phyloP scores from a whole-genome alignment of 2,329 filamentous ascomycete species.

The Tolypocladium nubicola region DNA sequence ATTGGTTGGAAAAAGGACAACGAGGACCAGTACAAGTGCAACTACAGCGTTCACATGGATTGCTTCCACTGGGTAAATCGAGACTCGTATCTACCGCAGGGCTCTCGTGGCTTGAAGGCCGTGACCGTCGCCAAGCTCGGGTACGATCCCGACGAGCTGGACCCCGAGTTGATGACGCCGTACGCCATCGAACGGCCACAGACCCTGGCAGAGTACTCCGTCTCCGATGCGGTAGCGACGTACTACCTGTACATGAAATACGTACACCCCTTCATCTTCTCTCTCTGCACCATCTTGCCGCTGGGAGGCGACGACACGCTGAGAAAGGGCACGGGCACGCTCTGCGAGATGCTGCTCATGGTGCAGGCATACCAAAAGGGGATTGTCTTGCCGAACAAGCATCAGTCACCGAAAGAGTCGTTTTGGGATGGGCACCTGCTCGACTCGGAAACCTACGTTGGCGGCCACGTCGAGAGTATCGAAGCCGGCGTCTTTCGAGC shows the following conservation, averaged over 20 bases:
- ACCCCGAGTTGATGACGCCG: conserved; percentile 94
- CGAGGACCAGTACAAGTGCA: conserved; percentile 93
- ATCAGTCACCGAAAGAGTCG: conserved; percentile 77
- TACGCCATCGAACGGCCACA: conserved; percentile 85
- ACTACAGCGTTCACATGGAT: conserved; percentile 97
- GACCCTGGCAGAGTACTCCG: conserved; percentile 92
- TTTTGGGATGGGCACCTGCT: conserved; percentile 96
- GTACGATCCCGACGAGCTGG: conserved; percentile 95
- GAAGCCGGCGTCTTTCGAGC: conserved; percentile 94
- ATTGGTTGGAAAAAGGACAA: conserved; percentile 93
- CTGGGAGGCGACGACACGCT: conserved; percentile 86
- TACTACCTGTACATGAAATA: conserved; percentile 99
- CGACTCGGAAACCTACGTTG: conserved; percentile 96
- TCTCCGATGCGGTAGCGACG: conserved; percentile 96
- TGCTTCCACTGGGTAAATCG: conserved; percentile 98
- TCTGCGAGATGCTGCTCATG: conserved; percentile 99
- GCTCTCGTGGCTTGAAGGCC: conserved; percentile 92
- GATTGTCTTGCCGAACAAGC: conserved; percentile 93
- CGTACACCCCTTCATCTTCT: conserved; percentile 99
- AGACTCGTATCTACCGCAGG: conserved; percentile 95
- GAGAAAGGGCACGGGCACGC: conserved; percentile 90
- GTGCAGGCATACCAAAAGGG: conserved; percentile 89
- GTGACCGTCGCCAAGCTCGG: conserved; percentile 96
- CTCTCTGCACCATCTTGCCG: conserved; percentile 90
- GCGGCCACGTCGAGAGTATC: conserved; percentile 97